Percentiles rank a stretch among this genome's conserved stretches.
Conservation (phyloP, 2,329 filamentous ascomycete species). For the Trichoderma sp. region DNA sequence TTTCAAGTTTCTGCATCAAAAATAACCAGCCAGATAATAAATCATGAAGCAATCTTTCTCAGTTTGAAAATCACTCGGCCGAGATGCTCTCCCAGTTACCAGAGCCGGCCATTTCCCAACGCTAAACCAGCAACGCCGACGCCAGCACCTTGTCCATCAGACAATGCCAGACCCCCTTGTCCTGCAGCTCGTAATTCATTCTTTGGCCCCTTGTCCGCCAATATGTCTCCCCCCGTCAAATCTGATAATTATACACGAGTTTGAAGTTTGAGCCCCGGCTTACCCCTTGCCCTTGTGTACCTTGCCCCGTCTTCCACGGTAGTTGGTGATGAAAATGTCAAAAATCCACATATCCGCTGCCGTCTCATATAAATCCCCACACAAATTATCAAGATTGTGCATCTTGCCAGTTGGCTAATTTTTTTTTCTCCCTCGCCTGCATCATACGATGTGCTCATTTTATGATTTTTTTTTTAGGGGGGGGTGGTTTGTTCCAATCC, state of each 20-base stretch:
- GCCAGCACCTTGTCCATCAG: not conserved
- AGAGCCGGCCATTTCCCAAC: not conserved
- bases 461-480: not conserved
- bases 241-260: constrained; percentile 9
- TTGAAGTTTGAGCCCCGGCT: not conserved
- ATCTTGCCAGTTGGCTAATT: not conserved
- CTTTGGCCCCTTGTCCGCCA: not conserved
- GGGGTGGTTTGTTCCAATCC: not conserved
- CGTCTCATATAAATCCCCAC: not conserved
- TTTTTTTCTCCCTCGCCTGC: not conserved
- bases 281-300: not conserved
- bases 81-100: not conserved
- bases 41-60: constrained; percentile 9
- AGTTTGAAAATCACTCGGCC: not conserved
- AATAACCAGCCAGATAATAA: not conserved
- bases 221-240: not conserved
- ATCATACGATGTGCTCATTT: not conserved
- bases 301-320: not conserved
- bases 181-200: constrained; percentile 5
- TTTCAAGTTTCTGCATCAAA: not conserved
- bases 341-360: not conserved
- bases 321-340: not conserved
- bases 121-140: constrained; percentile 11
- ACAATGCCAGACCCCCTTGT: not conserved
- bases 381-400: not conserved